Evolutionary conservation across 495 filamentous ascomycete genomes (phyloP).

Genomic region (Xylaria grammica): DNA sequence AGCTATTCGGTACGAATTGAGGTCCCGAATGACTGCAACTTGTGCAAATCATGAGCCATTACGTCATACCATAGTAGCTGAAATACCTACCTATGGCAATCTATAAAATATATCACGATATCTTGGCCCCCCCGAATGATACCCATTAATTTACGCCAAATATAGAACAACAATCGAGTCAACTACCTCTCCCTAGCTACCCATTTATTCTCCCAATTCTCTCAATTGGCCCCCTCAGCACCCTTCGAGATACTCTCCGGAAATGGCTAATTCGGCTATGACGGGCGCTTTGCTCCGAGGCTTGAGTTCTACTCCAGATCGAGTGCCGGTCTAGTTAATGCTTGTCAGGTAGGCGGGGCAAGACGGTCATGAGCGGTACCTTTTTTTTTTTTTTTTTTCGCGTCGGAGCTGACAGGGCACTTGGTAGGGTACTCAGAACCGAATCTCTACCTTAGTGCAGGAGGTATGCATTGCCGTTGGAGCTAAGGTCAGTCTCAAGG

Average conservation of each 20-base stretch:
- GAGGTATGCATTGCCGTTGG: background rate
- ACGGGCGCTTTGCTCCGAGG: constrained; percentile 16
- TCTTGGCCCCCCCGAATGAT: background rate
- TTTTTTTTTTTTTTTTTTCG: too few relatives aligned
- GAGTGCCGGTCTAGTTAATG: background rate
- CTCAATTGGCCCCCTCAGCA: background rate
- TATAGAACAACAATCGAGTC: background rate
- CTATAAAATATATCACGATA: background rate
- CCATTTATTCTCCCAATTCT: too few relatives aligned
- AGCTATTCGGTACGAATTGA: too few relatives aligned
- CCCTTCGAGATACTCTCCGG: too few relatives aligned
- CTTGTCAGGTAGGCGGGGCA: background rate
- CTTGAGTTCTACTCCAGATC: background rate
- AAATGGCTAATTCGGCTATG: background rate
- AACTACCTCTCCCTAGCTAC: too few relatives aligned
- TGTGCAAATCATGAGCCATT: background rate
- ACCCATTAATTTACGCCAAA: background rate
- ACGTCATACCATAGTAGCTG: constrained; percentile 8
- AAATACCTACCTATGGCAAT: too few relatives aligned
- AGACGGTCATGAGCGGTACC: too few relatives aligned
- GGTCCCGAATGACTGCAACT: background rate
- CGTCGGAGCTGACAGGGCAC: too few relatives aligned
- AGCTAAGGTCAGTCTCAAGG: too few relatives aligned
- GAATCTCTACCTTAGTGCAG: too few relatives aligned
- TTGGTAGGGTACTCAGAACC: too few relatives aligned